Conservation (phyloP, 768 basidiomycete species). For the Lactifluus hygrophoroides region DNA sequence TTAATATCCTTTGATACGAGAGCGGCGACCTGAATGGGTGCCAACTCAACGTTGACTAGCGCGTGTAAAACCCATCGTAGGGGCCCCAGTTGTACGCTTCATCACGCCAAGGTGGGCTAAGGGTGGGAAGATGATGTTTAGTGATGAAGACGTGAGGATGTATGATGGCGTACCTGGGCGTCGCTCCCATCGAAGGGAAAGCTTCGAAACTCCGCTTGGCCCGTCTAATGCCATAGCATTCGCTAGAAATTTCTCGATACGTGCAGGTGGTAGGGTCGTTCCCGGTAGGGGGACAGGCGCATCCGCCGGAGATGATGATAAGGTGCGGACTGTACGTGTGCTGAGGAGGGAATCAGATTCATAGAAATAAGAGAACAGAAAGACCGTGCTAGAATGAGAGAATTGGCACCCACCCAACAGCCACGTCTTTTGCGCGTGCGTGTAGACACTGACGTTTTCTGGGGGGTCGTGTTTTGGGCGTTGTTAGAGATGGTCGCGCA, state of each 20-base stretch:
- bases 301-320: constrained; percentile 7
- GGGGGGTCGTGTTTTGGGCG: constrained; percentile 1
- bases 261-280: constrained; percentile 3
- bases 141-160: background rate
- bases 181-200: constrained; percentile 16
- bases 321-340: constrained; percentile 16
- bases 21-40: background rate
- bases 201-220: background rate
- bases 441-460: background rate
- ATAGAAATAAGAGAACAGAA: background rate
- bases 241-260: constrained; percentile 11
- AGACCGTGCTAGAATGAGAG: background rate
- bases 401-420: constrained; percentile 14
- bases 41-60: background rate
- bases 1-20: background rate
- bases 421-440: constrained; percentile 17
- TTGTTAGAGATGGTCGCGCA: background rate
- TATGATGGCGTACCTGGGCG: constrained; percentile 15
- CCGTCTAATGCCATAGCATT: constrained; percentile 4
- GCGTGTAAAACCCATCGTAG: constrained; percentile 12
- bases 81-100: constrained; percentile 13
- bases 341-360: constrained; percentile 10
- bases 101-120: constrained; percentile 14
- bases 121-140: background rate
- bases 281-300: background rate